Evolutionary conservation across 2,329 filamentous ascomycete genomes (phyloP).

Genomic region (Pseudogymnoascus pannorum): DNA sequence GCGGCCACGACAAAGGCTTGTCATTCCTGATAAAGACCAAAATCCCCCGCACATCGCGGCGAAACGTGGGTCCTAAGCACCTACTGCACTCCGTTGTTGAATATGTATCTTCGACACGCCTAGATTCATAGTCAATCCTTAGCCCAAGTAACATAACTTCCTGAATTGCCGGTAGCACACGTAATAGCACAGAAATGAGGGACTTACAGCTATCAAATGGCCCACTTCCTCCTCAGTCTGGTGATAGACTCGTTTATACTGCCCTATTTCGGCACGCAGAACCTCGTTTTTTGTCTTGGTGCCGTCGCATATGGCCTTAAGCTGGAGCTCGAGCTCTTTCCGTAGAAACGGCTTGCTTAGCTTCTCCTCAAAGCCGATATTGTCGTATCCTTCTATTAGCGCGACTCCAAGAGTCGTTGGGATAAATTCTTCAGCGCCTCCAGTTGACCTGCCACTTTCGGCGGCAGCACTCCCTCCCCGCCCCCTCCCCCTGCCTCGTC

Average conservation of each 20-base stretch:
- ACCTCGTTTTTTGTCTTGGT: constrained; percentile 66
- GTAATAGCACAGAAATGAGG: constrained; percentile 6
- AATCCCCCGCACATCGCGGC: not conserved
- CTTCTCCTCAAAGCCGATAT: constrained; percentile 86
- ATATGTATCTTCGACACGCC: constrained; percentile 5
- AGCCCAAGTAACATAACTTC: not conserved
- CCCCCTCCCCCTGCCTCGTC: constrained; percentile 20
- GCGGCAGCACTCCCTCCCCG: constrained; percentile 34
- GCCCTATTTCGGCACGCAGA: constrained; percentile 72
- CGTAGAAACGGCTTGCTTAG: constrained; percentile 91
- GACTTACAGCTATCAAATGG: constrained; percentile 53
- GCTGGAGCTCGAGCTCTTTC: constrained; percentile 95
- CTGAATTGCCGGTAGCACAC: not conserved
- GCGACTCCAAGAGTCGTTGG: constrained; percentile 87
- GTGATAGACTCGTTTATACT: constrained; percentile 80
- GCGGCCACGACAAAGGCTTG: not conserved
- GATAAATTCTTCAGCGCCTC: constrained; percentile 73
- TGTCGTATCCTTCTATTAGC: constrained; percentile 88
- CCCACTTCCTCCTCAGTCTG: constrained; percentile 72
- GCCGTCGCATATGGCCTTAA: constrained; percentile 95
- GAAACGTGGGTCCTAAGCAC: not conserved
- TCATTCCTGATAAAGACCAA: not conserved
- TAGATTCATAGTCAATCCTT: constrained; percentile 3
- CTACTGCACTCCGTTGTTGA: not conserved
- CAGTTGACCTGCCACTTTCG: constrained; percentile 37